phyloP scores from a whole-genome alignment of 352 stramenopile genomes.

The Phytophthora sp. region DNA sequence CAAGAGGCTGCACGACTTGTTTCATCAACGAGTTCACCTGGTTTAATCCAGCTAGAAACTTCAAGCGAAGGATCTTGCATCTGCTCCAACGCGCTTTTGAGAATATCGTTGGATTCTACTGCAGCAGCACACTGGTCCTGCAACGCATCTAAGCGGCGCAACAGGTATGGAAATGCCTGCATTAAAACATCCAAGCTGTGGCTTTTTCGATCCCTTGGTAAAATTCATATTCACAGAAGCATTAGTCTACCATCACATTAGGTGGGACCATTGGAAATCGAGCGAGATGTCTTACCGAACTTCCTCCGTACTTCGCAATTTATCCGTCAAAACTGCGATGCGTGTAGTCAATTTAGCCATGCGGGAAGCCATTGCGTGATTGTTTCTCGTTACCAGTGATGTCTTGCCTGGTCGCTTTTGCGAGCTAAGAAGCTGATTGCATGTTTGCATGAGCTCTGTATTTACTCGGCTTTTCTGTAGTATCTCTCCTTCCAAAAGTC shows the following conservation, averaged over 20 bases:
- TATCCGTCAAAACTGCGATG: slow-evolving; percentile 37
- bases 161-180: slow-evolving; percentile 42
- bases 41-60: slow-evolving; percentile 1
- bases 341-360: slow-evolving; percentile 22
- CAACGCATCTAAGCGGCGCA: slow-evolving; percentile 54
- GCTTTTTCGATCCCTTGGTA: slow-evolving; percentile 49
- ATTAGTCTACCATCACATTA: neutral
- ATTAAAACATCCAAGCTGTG: slow-evolving; percentile 52
- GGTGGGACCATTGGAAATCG: neutral
- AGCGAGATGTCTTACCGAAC: slow-evolving; percentile 26
- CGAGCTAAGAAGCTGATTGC: slow-evolving; percentile 30
- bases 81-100: slow-evolving; percentile 54
- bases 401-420: slow-evolving; percentile 15
- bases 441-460: slow-evolving; percentile 39
- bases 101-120: slow-evolving; percentile 58
- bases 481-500: slow-evolving; percentile 50
- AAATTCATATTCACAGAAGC: neutral
- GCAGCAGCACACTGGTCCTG: slow-evolving; percentile 53
- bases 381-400: neutral
- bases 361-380: slow-evolving; percentile 6
- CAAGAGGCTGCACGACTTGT: neutral
- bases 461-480: slow-evolving; percentile 39
- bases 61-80: slow-evolving; percentile 22
- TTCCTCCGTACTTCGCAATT: slow-evolving; percentile 44
- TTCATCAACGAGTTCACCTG: neutral